Base-by-base conservation (phyloP, 73 alveolate species). In the Uronychia binucleata region DNA sequence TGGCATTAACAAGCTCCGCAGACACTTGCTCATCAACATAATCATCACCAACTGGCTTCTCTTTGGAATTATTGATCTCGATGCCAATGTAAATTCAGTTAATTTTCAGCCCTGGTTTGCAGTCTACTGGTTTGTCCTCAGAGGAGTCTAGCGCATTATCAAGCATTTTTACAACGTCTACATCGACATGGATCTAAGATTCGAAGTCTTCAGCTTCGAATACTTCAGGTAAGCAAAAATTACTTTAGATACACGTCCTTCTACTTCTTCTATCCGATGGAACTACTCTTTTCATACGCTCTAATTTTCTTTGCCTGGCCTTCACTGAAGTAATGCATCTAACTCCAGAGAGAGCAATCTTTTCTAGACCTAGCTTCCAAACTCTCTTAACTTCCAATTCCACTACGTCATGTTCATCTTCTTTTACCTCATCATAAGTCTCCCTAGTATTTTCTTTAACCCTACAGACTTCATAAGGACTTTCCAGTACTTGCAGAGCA, bases 131-230 rank as follows among this genome's bases (percentile, higher is more conserved):
- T 79, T 86, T 25, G 29, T 79, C 26, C 26, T 86, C 1, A 86
- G 92, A 86, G 74, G 81, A 5, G 57, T 86, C 30, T 59, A 79
- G 25, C 78, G 80, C 29, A 77, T 67, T 1, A 86, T 86, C 59
- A 78, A 85, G 30, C 87, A 79, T 29, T 86, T 86, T 30, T 86
- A 86, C 74, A 86, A 86, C 79, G 92, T 88, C 25, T 86, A 86
- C 67, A n/a, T 78, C 27, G 92, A 84, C 0, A 79, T 79, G 87
- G 92, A 86, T 79, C 79, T 86, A 13, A 86, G 80, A 79, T 86
- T 78, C 58, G 92, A 86, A 79, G 82, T 86, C 33, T 86, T 33
- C 84, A 27, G 78, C 59, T 60, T 86, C 8, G 92, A 86, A 29
- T 86, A 79, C 46, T 19, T 57, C 26, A 57, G 74, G 74, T 57